Base-by-base conservation (phyloP, 1,284 basidiomycete genomes). In the Cystobasidium sp. region DNA sequence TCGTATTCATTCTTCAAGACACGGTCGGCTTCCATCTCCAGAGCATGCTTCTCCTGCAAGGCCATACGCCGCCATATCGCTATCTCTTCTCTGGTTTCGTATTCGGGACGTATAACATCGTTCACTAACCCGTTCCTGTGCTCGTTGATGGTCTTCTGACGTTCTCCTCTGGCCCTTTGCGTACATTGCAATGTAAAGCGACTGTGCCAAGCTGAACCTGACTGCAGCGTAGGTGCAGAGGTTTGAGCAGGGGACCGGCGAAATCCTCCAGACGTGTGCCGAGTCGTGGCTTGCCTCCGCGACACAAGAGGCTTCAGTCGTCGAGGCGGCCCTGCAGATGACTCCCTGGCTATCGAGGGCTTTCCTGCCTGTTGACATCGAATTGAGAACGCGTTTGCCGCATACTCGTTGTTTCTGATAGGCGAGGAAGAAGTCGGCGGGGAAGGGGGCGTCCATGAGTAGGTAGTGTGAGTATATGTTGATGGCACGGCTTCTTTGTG, bases 351-450 rank as follows among this genome's bases (percentile, higher is more conserved):
- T 5, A 31, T 31, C 2, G 31, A 31, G 31, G 31, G 31, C 31
- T 5, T 31, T 31, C 31, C 31, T 31, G 31, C 31, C 31, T 31
- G 31, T 31, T 31, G 31, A 31, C 31, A 31, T 31, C 31, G 31
- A 31, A 31, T 31, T 31, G 31, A 5, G 6, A 49, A 49, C 46
- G 46, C 46, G 6, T 31, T 24, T 16, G 14, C 10, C 14, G 10
- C 18, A 16, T 55, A n/a, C 22, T 20, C 53, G 22, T 55, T 1
- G 14, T 55, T 16, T 16, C 31, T 1, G 14, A 39, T 31, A 9
- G 44, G 61, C n/a, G 43, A 64, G 3, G 61, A 64, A 46, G 61
- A 64, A 12, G 41, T 9, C 16, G 61, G 44, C 5, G 61, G 61
- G 46, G 61, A 12, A 47, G 43, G 61, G 6, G 44, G 61, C 20